Evolutionary conservation across 768 basidiomycete genomes (phyloP).

Genomic region (Pleurotus djamor): DNA sequence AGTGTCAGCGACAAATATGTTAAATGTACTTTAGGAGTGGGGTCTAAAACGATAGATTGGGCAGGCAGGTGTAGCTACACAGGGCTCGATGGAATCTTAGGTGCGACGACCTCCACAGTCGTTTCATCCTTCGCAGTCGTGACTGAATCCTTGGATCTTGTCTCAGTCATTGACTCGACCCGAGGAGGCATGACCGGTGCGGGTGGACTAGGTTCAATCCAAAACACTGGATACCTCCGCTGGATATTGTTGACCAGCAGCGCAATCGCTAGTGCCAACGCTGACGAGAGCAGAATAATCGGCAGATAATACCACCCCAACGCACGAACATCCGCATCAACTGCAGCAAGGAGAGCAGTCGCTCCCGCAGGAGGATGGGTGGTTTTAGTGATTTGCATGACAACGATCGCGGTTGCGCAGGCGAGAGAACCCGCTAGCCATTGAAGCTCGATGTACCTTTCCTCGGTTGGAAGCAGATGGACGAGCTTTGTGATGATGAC

Average conservation of each 20-base stretch:
- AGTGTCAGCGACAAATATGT: too few relatives aligned
- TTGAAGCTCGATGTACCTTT: conserved; percentile 35
- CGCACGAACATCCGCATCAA: conserved; percentile 35
- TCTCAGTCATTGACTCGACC: too few relatives aligned
- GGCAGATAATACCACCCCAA: conserved; percentile 54
- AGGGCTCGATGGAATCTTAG: too few relatives aligned
- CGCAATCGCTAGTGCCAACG: conserved; percentile 40
- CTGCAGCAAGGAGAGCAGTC: conserved; percentile 49
- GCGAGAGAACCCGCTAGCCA: conserved; percentile 50
- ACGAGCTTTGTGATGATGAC: conserved; percentile 52
- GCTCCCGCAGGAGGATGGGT: conserved; percentile 60
- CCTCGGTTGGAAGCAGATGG: conserved; percentile 37
- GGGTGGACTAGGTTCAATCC: conserved; percentile 21
- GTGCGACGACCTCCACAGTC: too few relatives aligned
- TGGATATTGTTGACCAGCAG: conserved; percentile 50
- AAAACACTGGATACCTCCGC: conserved; percentile 47
- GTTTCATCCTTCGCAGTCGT: too few relatives aligned
- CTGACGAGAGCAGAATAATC: conserved; percentile 45
- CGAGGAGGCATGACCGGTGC: too few relatives aligned
- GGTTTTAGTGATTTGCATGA: conserved; percentile 51
- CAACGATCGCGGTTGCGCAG: conserved; percentile 36
- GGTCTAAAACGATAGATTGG: too few relatives aligned
- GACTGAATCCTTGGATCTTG: too few relatives aligned
- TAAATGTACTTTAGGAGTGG: too few relatives aligned
- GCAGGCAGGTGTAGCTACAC: too few relatives aligned